Evolutionary conservation across 2,329 filamentous ascomycete genomes (phyloP), one percentile per base, ranked within the genome.

Genomic region (Ceratocystis harringtonii): DNA sequence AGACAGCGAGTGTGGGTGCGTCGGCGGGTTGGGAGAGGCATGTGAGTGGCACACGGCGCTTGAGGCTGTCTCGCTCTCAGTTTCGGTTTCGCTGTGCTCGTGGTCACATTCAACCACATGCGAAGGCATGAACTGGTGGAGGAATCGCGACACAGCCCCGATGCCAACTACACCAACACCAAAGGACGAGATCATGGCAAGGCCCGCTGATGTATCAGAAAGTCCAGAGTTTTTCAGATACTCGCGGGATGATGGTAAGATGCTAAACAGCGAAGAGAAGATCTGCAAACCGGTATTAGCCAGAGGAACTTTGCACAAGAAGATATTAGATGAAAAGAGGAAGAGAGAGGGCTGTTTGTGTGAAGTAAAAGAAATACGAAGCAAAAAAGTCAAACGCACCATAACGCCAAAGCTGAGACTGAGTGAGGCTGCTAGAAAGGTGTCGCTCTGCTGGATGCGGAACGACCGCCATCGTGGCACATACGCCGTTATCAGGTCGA

Each of bases 341-440:
- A 41, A 41, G 36, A 22, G 17, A 22, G n/a, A 6, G 22, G n/a
- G 48, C 48, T 19, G n/a, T 52, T 8, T 6, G 52, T 7, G 8
- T 19, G 50, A 15, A 62, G 65, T 60, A 44, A n/a, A 68, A 17
- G 55, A 57, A 62, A 43, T 19, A 48, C 3, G 2, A 3, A 7
- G 45, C 48, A 5, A 15, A 52, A 43, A 58, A 15, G 4, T 41
- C 12, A 1, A 61, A 73, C 83, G 69, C 75, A 96, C 92, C 91
- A 99, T 95, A 58, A 97, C 92, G 55, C 94, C 92, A 70, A 96
- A 96, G 73, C 91, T 96, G 69, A 99, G 77, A 75, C 92, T 96
- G 68, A 97, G 77, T 0, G 92, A 96, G 25, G 86, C 85, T 0
- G 92, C 92, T 3, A 96, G 80, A 73, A 99, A 99, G 25, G 80